A percentile compares a stretch with the other conserved stretches of the same genome.
Conservation (phyloP, 2,329 filamentous ascomycete genomes). For the Sporothrix protearum region DNA sequence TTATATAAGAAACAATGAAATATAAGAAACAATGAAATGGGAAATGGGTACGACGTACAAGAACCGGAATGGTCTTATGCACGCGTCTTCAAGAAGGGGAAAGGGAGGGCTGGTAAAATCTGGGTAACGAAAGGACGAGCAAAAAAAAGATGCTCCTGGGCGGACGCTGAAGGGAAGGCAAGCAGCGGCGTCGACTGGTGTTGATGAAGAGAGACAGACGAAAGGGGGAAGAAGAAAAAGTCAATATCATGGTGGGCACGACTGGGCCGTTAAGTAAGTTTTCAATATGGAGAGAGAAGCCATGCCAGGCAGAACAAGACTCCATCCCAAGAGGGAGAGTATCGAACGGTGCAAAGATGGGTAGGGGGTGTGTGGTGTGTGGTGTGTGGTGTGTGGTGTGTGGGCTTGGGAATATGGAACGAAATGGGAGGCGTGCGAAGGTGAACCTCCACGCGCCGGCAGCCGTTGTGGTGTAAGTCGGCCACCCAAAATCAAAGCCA, state of each 20-base stretch:
- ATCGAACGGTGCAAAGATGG: not conserved
- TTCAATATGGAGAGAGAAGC: not conserved
- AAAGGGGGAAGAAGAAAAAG: constrained; percentile 8
- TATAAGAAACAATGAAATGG: not conserved
- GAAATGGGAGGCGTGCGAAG: not conserved
- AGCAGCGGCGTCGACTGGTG: not conserved
- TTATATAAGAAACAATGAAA: not conserved
- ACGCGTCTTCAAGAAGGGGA: constrained; percentile 8
- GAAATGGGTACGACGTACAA: not conserved
- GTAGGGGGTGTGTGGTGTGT: not conserved
- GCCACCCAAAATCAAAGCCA: not conserved
- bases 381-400: too few species aligned
- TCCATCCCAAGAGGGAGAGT: not conserved
- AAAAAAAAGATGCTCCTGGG: constrained; percentile 23
- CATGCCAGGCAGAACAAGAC: not conserved
- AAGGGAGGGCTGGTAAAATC: not conserved
- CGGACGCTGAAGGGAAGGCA: constrained; percentile 15
- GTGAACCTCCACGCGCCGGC: not conserved
- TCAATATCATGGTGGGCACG: not conserved
- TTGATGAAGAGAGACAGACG: constrained; percentile 8
- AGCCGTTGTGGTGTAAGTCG: not conserved
- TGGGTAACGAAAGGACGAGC: constrained; percentile 27
- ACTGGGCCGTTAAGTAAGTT: constrained; percentile 8
- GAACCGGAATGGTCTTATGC: not conserved
- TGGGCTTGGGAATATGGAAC: not conserved